Base-by-base conservation (phyloP, 495 filamentous ascomycete genomes). In the Daldinia decipiens region DNA sequence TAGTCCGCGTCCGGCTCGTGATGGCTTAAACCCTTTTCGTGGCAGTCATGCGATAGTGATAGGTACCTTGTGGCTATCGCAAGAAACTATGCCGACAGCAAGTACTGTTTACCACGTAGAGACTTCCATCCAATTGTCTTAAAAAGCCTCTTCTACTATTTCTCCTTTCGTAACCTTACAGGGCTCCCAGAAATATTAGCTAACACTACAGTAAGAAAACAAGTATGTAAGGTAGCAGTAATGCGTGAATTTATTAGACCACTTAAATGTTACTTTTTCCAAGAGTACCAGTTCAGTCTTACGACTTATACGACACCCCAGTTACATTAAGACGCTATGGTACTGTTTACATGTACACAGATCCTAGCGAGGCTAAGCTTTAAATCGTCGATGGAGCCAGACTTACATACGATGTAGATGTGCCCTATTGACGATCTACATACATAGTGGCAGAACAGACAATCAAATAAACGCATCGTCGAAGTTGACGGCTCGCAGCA, bases 241-340 rank as follows among this genome's bases (percentile, higher is more conserved):
- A 59, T 71, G 68, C 66, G 68, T 62, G 68, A 71, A 71, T 71
- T 71, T 65, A 53, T n/a, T 27, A 13, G 17, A 11, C 45, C 62
- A 62, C 24, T 60, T 15, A 31, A 34, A 32, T 21, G 40, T 54
- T 53, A 54, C 34, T 11, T 27, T 59, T n/a, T 19, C 4, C 11
- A 32, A 31, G 13, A 36, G 27, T 15, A 34, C 31, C 29, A 19
- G 38, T 29, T 29, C 4, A 45, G 13, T 59, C 21, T 24, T 17
- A 43, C 43, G 43, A 24, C 43, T 47, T 47, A 27, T 36, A 57
- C 8, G 29, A 57, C 26, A 62, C 17, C 26, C 39, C 51, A 5
- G 31, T 52, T 52, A 67, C 31, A 64, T 54, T 19, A 32, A 56
- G 50, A 56, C 38, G 21, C 17, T 21, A 45, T 12, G 40, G 40